These are phyloP conservation scores for Mycena galopus DNA, from an alignment of 768 basidiomycete genomes.

Conservation along the genomic window DNA sequence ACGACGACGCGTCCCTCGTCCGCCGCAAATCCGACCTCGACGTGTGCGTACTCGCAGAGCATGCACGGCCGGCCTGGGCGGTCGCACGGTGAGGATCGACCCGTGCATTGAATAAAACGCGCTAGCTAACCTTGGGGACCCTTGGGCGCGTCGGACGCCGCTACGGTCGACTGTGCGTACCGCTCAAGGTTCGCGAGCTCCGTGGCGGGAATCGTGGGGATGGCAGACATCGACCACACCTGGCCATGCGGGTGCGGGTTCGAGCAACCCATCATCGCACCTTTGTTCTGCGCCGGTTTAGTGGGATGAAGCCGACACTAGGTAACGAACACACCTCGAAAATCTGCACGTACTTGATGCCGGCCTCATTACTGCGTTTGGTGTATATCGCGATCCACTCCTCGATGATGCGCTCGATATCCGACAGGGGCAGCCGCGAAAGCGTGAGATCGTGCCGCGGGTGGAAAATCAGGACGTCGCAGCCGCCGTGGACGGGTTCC, in stretches of 20 bases:
- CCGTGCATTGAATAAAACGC: neutral
- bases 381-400: constrained; percentile 82
- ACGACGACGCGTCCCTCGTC: constrained; percentile 74
- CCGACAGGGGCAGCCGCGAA: constrained; percentile 68
- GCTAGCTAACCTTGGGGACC: constrained; percentile 62
- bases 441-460: constrained; percentile 90
- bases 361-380: constrained; percentile 69
- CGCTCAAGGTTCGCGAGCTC: constrained; percentile 71
- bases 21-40: constrained; percentile 63
- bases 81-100: neutral
- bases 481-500: constrained; percentile 83
- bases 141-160: constrained; percentile 62
- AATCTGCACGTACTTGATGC: constrained; percentile 87
- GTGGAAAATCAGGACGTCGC: constrained; percentile 90
- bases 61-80: constrained; percentile 76
- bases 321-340: constrained; percentile 74
- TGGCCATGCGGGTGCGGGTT: constrained; percentile 97
- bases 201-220: constrained; percentile 78
- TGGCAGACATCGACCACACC: constrained; percentile 81
- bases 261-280: constrained; percentile 94
- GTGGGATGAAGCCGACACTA: neutral
- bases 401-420: constrained; percentile 74
- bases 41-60: constrained; percentile 83
- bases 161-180: constrained; percentile 56
- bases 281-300: constrained; percentile 79